A percentile compares a stretch with the other conserved stretches of the same genome.
Conservation (phyloP, 1,284 basidiomycete genomes). For the Austroboletus niveus region DNA sequence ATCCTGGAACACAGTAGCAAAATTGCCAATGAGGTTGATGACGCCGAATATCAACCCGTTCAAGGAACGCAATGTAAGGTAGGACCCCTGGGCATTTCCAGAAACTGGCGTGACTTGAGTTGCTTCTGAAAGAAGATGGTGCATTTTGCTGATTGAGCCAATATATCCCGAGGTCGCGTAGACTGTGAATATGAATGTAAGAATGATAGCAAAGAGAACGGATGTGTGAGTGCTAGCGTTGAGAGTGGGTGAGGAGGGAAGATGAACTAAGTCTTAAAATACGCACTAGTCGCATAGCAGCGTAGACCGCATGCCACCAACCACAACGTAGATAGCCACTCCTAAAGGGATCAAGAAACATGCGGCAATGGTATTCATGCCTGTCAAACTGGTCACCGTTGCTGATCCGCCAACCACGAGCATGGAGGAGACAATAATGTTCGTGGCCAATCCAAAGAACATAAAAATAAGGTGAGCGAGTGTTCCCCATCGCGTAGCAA, state of each 20-base stretch:
- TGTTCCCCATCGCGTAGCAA: conserved; percentile 71
- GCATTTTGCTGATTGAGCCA: conserved; percentile 56
- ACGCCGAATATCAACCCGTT: conserved; percentile 87
- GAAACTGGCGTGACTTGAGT: conserved; percentile 48
- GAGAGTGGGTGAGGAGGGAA: conserved; percentile 21
- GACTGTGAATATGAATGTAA: conserved; percentile 68
- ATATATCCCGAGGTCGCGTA: conserved; percentile 72
- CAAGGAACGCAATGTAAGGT: conserved; percentile 78
- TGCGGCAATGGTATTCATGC: conserved; percentile 79
- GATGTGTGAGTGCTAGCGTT: conserved; percentile 67
- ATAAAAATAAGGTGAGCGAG: conserved; percentile 74
- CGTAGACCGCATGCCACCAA: conserved; percentile 63
- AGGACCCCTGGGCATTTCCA: conserved; percentile 69
- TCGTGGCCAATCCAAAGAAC: conserved; percentile 77
- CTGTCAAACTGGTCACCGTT: conserved; percentile 77
- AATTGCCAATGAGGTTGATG: conserved; percentile 84
- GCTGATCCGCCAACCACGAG: conserved; percentile 69
- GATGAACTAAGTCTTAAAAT: conserved; percentile 6
- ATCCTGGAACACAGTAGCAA: conserved; percentile 79
- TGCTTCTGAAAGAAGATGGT: conserved; percentile 56
- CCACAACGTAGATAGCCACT: conserved; percentile 59
- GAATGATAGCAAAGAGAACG: conserved; percentile 79
- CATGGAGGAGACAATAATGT: conserved; percentile 70
- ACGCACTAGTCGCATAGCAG: conserved; percentile 59
- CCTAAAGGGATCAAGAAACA: conserved; percentile 74